Evolutionary conservation across 139 green algal genomes (phyloP).

Genomic region (Mesotaenium endlicherianum): DNA sequence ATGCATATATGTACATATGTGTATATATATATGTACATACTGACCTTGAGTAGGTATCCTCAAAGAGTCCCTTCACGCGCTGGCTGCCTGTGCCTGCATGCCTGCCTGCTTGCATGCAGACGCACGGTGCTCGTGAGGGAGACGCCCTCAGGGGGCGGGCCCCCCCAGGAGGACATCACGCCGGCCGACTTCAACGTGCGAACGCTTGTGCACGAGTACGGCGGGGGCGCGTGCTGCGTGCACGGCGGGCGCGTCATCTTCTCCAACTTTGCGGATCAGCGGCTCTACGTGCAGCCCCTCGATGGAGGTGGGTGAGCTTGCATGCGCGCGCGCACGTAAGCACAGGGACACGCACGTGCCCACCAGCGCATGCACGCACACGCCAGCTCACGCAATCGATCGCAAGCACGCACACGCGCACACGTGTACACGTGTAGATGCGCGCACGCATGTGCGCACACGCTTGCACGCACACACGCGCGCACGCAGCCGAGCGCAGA

Average conservation of each 20-base stretch:
- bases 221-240: constrained; percentile 59
- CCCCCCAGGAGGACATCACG: constrained; percentile 60
- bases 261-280: constrained; percentile 75
- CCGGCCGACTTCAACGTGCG: constrained; percentile 68
- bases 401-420: too few relatives aligned
- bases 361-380: too few relatives aligned
- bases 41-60: too few relatives aligned
- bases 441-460: too few relatives aligned
- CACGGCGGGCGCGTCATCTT: constrained; percentile 58
- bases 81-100: too few relatives aligned
- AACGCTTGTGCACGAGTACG: constrained; percentile 74
- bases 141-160: background rate
- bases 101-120: background rate
- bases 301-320: constrained; percentile 50
- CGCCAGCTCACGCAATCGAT: too few relatives aligned
- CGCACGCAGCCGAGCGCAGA: too few relatives aligned
- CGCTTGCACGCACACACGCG: background rate
- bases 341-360: too few relatives aligned
- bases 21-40: too few relatives aligned
- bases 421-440: too few relatives aligned
- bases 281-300: constrained; percentile 65
- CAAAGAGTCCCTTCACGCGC: too few relatives aligned
- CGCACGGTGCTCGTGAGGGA: constrained; percentile 65
- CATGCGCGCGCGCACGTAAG: background rate
- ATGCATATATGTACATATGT: too few relatives aligned